Evolutionary conservation across 2,329 filamentous ascomycete genomes (phyloP).

Genomic region (Colletotrichum phormii): DNA sequence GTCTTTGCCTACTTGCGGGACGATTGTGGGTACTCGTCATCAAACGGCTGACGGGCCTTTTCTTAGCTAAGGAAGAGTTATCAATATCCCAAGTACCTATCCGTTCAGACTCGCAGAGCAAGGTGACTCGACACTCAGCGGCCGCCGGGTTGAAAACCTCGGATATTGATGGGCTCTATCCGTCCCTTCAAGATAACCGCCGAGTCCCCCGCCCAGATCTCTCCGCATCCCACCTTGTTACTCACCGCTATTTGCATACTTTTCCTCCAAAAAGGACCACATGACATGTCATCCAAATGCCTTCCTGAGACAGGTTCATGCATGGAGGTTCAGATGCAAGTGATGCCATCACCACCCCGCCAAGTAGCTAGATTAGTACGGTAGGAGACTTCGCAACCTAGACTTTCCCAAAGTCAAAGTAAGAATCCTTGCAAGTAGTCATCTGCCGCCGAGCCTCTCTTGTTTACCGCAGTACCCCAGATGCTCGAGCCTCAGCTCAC

Average conservation of each 20-base stretch:
- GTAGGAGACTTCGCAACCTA: neutral
- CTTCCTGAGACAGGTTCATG: constrained; percentile 17
- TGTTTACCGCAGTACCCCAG: neutral
- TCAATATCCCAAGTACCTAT: neutral
- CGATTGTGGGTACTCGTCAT: neutral
- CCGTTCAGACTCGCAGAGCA: too few relatives aligned
- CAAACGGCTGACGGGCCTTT: neutral
- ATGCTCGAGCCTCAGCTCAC: constrained; percentile 24
- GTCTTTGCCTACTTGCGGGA: neutral
- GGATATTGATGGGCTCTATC: neutral
- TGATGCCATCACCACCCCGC: constrained; percentile 13
- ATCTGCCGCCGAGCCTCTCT: neutral
- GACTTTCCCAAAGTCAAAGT: neutral
- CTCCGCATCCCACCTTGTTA: neutral
- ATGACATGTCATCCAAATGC: constrained; percentile 16
- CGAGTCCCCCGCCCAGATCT: neutral
- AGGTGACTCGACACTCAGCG: neutral
- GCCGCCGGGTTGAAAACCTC: neutral
- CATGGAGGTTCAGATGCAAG: constrained; percentile 11
- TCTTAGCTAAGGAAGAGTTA: neutral
- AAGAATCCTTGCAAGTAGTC: neutral
- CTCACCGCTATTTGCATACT: constrained; percentile 29
- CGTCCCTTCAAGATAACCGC: neutral
- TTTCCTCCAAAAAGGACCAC: neutral
- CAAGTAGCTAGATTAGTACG: neutral